These are phyloP conservation scores for Xylaria sp. DNA, from an alignment of 2,329 filamentous ascomycete genomes.

Conservation along the genomic window DNA sequence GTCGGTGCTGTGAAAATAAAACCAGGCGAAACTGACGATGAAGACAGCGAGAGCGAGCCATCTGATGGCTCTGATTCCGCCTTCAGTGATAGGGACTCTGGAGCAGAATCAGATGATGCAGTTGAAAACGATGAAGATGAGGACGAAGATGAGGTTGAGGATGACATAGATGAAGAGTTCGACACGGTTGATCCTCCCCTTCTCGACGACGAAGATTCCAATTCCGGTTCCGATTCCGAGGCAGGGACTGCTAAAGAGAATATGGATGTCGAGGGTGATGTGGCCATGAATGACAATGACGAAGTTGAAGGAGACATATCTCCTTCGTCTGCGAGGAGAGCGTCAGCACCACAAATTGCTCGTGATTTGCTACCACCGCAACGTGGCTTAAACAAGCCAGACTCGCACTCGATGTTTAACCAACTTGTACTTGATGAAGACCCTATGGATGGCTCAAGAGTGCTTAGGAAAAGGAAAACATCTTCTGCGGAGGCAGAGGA, in stretches of 20 bases:
- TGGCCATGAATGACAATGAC: constrained; percentile 40
- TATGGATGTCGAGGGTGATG: constrained; percentile 45
- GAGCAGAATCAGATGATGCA: constrained; percentile 48
- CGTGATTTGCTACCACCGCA: constrained; percentile 78
- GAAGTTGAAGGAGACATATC: constrained; percentile 49
- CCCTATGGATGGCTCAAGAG: constrained; percentile 78
- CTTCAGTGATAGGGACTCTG: constrained; percentile 47
- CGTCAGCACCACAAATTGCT: constrained; percentile 73
- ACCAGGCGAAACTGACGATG: constrained; percentile 62
- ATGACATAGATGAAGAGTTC: constrained; percentile 51
- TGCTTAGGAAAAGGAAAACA: constrained; percentile 85
- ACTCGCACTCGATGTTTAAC: constrained; percentile 82
- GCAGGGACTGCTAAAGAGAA: constrained; percentile 46
- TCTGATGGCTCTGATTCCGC: constrained; percentile 47
- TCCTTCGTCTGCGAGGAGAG: constrained; percentile 59
- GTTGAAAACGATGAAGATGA: constrained; percentile 43
- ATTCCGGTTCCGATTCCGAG: constrained; percentile 47
- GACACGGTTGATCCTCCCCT: constrained; percentile 45
- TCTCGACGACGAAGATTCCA: constrained; percentile 47
- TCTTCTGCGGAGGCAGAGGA: constrained; percentile 75
- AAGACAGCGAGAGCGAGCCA: constrained; percentile 54
- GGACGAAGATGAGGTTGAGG: constrained; percentile 29
- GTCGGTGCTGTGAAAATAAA: constrained; percentile 69
- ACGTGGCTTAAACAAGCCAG: constrained; percentile 71
- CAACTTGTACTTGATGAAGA: constrained; percentile 78